Base-by-base conservation (phyloP, 1,284 basidiomycete species). In the Ustilago cynodontis region DNA sequence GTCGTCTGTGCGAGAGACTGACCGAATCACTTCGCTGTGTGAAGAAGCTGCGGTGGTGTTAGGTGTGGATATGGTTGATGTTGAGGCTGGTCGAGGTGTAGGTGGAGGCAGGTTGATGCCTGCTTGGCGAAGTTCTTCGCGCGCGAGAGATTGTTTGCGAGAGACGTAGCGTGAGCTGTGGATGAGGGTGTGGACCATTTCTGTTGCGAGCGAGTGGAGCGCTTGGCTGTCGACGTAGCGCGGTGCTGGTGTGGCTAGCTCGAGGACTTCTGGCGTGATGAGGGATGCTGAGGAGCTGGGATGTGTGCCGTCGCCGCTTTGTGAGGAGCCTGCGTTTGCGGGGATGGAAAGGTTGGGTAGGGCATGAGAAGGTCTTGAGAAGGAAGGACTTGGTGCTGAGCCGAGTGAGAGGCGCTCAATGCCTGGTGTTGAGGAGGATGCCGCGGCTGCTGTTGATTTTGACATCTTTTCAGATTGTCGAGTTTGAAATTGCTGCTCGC, bases 161-260 rank as follows among this genome's bases (percentile, higher is more conserved):
- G 86, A 82, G 80, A 69, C 68, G 54, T 80, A 82, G 49, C 70
- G 71, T 31, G 78, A 81, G 50, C 70, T 69, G 33, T 74, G 67
- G 28, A 74, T 69, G 41, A 78, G 58, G 5, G 71, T 63, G 20
- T 49, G 45, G 35, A 74, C 91, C 77, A 92, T 89, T 82, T 93
- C 92, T 63, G 94, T 94, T 54, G 94, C 87, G 77, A 97, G 91
- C 86, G 94, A 94, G 78, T 93, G 92, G 88, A 94, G 91, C 1
- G 90, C 90, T 13, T 91, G 90, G 37, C 89, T 90, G 85, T 95
- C 94, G 70, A 96, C 86, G 87, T 88, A 82, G 11, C 76, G 61
- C 1, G 86, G 86, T 2, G 81, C 33, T 1, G 88, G 87, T 10
- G 79, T 72, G 1, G 87, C 86, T 26, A 88, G 83, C 0, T 74